These are phyloP conservation scores for Parathielavia appendiculata DNA, from an alignment of 495 filamentous ascomycete genomes.

Conservation along the genomic window DNA sequence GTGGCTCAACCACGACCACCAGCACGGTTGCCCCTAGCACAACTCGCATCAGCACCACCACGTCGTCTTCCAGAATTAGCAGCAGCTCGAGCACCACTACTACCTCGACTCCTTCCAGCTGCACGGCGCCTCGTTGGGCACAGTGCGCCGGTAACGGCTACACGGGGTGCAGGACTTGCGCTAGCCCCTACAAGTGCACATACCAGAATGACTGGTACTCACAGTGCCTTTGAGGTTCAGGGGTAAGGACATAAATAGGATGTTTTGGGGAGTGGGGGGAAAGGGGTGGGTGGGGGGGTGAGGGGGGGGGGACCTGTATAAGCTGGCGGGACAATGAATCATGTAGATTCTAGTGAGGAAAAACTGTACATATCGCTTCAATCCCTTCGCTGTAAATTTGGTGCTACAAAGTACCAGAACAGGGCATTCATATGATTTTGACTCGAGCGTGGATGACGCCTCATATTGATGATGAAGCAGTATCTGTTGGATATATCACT, in stretches of 20 bases:
- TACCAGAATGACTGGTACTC: constrained; percentile 33
- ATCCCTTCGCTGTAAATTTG: too few relatives aligned
- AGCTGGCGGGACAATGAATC: too few relatives aligned
- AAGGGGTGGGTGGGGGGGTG: too few relatives aligned
- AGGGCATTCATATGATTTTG: too few relatives aligned
- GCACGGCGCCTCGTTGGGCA: constrained; percentile 25
- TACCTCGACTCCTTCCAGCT: constrained; percentile 30
- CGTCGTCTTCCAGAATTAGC: neutral
- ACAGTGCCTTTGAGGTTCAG: constrained; percentile 25
- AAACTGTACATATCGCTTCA: too few relatives aligned
- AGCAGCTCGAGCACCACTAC: constrained; percentile 24
- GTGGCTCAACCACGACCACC: constrained; percentile 5
- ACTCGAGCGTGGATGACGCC: too few relatives aligned
- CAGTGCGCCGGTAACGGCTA: constrained; percentile 48
- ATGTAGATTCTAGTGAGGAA: too few relatives aligned
- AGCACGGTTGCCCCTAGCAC: constrained; percentile 1
- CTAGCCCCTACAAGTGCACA: constrained; percentile 28
- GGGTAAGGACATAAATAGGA: constrained; percentile 9
- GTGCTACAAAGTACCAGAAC: too few relatives aligned
- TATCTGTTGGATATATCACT: too few relatives aligned
- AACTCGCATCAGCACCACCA: constrained; percentile 7
- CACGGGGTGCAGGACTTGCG: constrained; percentile 38
- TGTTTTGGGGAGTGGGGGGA: too few relatives aligned
- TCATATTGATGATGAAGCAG: too few relatives aligned
- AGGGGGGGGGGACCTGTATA: too few relatives aligned